Evolutionary conservation across 1,284 basidiomycete species (phyloP), one percentile per base, ranked within the genome.

Genomic region (Mycena sp.): DNA sequence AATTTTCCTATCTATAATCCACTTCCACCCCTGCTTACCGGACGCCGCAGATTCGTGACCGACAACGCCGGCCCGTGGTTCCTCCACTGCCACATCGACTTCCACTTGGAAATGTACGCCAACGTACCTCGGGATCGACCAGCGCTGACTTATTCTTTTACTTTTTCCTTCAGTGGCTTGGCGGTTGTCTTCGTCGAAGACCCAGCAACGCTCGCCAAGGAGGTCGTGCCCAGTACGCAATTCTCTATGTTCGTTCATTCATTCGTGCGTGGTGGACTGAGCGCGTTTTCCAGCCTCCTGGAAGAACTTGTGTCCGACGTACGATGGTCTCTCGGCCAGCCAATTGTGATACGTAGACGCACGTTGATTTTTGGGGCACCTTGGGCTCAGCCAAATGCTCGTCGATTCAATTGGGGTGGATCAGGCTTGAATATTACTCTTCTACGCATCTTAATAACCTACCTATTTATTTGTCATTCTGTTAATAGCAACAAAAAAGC

Each of bases 41-140:
- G n/a, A 35, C 9, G 32, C 19, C 49, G 9, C 52, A 62, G 60
- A 35, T 77, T 78, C 67, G 68, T 67, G 4, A 83, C 83, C 0
- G 78, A 83, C 60, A 85, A 85, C 58, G 69, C 83, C 37, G 83
- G 81, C 0, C 82, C 82, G 4, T 83, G 83, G 81, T 74, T 83
- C 67, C 67, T 83, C 29, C 81, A 83, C 45, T 61, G 64, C 58
- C 68, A 69, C 56, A 66, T 69, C 35, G 68, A 69, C 44, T 19
- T 49, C 19, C 68, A 69, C 49, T 37, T 69, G 25, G 53, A 64
- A 4, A 38, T 61, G 71, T 69, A 19, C 37, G 70, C n/a, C 25
- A n/a, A n/a, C n/a, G n/a, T n/a, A n/a, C n/a, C n/a, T n/a, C n/a
- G n/a, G n/a, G n/a, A n/a, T n/a, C n/a, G n/a, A n/a, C n/a, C n/a